phyloP scores from a whole-genome alignment of 2,329 filamentous ascomycete species.

The Aschersonia sp. region DNA sequence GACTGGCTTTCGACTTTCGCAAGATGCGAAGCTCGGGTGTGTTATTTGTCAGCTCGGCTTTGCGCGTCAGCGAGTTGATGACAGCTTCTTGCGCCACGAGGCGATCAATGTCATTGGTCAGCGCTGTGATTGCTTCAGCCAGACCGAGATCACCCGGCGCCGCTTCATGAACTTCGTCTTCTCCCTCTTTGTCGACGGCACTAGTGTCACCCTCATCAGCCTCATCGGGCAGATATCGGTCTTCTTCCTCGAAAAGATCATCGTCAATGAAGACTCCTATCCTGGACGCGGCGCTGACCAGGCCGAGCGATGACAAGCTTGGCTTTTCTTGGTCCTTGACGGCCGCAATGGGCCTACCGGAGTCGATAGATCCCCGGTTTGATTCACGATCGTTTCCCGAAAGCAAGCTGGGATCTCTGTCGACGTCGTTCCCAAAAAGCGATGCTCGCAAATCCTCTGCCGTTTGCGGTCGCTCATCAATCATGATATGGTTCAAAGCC shows the following conservation, averaged over 20 bases:
- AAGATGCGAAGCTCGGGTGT: constrained; percentile 83
- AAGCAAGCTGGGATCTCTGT: constrained; percentile 31
- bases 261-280: constrained; percentile 90
- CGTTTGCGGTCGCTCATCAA: constrained; percentile 52
- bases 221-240: constrained; percentile 74
- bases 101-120: constrained; percentile 86
- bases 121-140: constrained; percentile 76
- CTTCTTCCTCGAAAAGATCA: constrained; percentile 82
- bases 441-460: constrained; percentile 52
- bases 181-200: constrained; percentile 37
- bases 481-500: constrained; percentile 84
- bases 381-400: constrained; percentile 44
- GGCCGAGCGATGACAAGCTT: constrained; percentile 77
- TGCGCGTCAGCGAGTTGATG: constrained; percentile 78
- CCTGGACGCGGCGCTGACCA: constrained; percentile 75
- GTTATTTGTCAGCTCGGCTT: constrained; percentile 95
- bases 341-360: constrained; percentile 12
- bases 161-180: constrained; percentile 83
- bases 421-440: constrained; percentile 35
- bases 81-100: constrained; percentile 78
- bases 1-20: constrained; percentile 82
- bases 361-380: constrained; percentile 47
- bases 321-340: constrained; percentile 50
- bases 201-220: constrained; percentile 55
- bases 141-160: constrained; percentile 87